Evolutionary conservation across 2,329 filamentous ascomycete genomes (phyloP).

Genomic region (Aureobasidium melanogenum): DNA sequence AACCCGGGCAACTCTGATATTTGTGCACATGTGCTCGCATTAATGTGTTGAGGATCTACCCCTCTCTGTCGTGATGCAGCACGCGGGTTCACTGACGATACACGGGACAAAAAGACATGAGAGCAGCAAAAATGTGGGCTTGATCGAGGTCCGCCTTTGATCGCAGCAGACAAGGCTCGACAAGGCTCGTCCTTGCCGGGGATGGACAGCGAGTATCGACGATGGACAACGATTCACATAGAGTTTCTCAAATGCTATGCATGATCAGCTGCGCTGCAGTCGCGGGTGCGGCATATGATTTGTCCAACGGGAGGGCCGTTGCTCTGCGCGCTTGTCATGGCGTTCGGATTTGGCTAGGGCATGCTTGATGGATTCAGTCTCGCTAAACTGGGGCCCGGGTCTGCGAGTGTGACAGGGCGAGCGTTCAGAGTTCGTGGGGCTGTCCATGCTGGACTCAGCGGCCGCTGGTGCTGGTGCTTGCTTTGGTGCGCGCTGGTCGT

Average conservation of each 20-base stretch:
- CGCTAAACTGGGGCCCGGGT: slow-evolving; percentile 2
- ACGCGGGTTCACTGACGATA: neutral
- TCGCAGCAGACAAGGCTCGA: slow-evolving; percentile 6
- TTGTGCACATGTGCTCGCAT: neutral
- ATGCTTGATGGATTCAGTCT: slow-evolving; percentile 2
- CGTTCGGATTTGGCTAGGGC: slow-evolving; percentile 8
- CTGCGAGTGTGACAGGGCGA: slow-evolving; percentile 8
- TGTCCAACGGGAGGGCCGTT: slow-evolving; percentile 12
- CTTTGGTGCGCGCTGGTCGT: neutral
- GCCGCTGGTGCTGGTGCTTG: neutral
- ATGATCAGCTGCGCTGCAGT: slow-evolving; percentile 3
- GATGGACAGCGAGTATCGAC: neutral
- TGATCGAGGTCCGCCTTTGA: neutral
- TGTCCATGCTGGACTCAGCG: neutral
- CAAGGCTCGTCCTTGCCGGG: neutral
- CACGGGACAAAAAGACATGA: neutral
- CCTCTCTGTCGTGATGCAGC: neutral
- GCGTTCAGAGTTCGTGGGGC: slow-evolving; percentile 12
- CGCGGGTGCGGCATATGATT: slow-evolving; percentile 12
- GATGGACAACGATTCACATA: neutral
- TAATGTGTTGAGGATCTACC: neutral
- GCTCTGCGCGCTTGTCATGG: slow-evolving; percentile 11
- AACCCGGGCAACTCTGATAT: slow-evolving; percentile 8
- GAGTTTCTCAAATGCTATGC: slow-evolving; percentile 9
- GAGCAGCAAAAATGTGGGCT: neutral